Conservation (phyloP, 768 basidiomycete species). For the Symmetrospora coprosmae region DNA sequence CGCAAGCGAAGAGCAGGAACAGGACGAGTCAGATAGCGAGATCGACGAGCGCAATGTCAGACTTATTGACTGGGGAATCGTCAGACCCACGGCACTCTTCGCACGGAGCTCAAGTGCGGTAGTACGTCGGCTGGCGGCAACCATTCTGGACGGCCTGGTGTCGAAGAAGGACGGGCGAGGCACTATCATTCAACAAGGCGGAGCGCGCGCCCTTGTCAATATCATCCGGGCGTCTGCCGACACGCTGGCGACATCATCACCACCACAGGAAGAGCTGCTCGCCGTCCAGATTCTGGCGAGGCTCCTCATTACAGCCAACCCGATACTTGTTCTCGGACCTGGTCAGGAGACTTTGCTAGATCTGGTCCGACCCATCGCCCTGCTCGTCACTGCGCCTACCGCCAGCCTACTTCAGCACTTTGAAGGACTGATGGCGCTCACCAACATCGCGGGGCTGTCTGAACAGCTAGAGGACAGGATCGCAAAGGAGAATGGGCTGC, state of each 20-base stretch:
- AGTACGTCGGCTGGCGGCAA: neutral
- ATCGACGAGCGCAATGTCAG: neutral
- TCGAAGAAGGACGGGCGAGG: neutral
- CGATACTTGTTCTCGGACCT: conserved; percentile 79
- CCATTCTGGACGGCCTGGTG: neutral
- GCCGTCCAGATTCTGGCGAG: conserved; percentile 11
- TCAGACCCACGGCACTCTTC: neutral
- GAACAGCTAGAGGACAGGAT: conserved; percentile 54
- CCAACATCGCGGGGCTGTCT: conserved; percentile 74
- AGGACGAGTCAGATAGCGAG: neutral
- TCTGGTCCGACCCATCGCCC: too few relatives aligned
- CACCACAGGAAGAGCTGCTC: neutral
- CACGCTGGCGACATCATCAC: neutral
- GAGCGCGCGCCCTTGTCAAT: conserved; percentile 1
- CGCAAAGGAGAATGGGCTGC: conserved; percentile 40
- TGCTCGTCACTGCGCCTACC: conserved; percentile 57
- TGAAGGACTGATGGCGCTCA: conserved; percentile 88
- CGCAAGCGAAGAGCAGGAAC: too few relatives aligned
- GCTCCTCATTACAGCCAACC: conserved; percentile 75
- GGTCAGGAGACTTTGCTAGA: conserved; percentile 55
- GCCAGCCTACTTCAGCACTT: conserved; percentile 73
- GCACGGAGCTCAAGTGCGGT: neutral
- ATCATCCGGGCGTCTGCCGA: neutral
- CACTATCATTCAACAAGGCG: conserved; percentile 7
- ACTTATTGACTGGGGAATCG: neutral